Base-by-base conservation (phyloP, 768 basidiomycete genomes). In the Exidia glandulosa region DNA sequence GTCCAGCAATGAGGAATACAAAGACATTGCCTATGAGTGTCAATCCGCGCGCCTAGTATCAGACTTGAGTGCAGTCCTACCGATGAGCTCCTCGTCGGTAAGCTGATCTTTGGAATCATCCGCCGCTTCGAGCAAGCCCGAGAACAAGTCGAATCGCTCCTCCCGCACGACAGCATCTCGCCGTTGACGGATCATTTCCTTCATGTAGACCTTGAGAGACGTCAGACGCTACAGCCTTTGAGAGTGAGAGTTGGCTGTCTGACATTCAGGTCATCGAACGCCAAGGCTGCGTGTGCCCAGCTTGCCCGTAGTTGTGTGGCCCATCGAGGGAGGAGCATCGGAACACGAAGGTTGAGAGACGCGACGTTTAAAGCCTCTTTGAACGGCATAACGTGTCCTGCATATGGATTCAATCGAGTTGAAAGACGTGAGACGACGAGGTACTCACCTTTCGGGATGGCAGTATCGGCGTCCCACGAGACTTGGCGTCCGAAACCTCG, bases 1-100 rank as follows among this genome's bases (percentile, higher is more conserved):
- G 68, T 13, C 68, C 68, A 29, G 68, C 68, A 16, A 69, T 34
- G 27, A 68, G 56, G 57, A 66, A 67, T 27, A 59, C 48, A 30
- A 62, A 59, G 10, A 59, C 56, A 34, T 62, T 59, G 3, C 57
- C 61, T 61, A 32, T 19, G 3, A n/a, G n/a, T n/a, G n/a, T n/a
- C n/a, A n/a, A n/a, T n/a, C n/a, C 29, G 29, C 12, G 13, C 14
- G 23, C 6, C 6, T 29, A 27, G 7, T 31, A 36, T n/a, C n/a
- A n/a, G n/a, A n/a, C n/a, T n/a, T n/a, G n/a, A n/a, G n/a, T n/a
- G n/a, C n/a, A n/a, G n/a, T n/a, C n/a, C n/a, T 19, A 29, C 27
- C 25, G 9, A 54, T 19, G 30, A 54, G 6, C 50, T 54, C 50
- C 25, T 27, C 50, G 30, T 54, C 50, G 9, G 50, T 27, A 9